These are phyloP conservation scores for Solanum gracilifrons DNA, from an alignment of 257 asterid species.

Conservation along the genomic window DNA sequence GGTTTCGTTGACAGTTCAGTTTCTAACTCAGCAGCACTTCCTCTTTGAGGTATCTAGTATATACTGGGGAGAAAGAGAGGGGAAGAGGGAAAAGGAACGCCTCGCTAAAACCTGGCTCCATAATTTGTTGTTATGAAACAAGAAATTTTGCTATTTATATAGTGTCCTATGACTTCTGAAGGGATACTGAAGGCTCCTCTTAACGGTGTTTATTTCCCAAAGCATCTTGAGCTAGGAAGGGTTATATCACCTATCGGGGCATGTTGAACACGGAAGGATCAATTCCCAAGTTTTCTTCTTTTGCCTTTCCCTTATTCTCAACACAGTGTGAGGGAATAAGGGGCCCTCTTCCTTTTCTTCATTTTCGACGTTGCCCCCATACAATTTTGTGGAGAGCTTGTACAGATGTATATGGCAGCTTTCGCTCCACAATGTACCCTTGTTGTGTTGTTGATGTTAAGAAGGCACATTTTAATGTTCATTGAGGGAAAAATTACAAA, in stretches of 20 bases:
- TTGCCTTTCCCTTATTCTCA: neutral
- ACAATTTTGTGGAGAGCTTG: conserved; percentile 1
- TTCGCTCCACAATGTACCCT: neutral
- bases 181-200: neutral
- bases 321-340: neutral
- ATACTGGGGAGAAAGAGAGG: neutral
- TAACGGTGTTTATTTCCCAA: neutral
- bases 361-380: neutral
- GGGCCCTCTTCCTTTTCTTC: neutral
- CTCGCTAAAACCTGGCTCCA: neutral
- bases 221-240: neutral
- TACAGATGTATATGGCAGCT: neutral
- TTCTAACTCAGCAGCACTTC: conserved; percentile 17
- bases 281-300: neutral
- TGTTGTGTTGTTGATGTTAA: neutral
- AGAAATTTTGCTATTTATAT: neutral
- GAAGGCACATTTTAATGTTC: neutral
- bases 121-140: neutral
- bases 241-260: neutral
- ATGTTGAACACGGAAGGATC: neutral
- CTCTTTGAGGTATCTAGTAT: conserved; percentile 1
- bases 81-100: neutral
- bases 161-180: neutral
- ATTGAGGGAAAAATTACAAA: neutral
- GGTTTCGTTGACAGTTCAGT: conserved; percentile 34